A percentile compares a stretch with the other conserved stretches of the same genome.
Conservation (phyloP, 2,329 filamentous ascomycete genomes). For the Trichoderma atrobrunneum region DNA sequence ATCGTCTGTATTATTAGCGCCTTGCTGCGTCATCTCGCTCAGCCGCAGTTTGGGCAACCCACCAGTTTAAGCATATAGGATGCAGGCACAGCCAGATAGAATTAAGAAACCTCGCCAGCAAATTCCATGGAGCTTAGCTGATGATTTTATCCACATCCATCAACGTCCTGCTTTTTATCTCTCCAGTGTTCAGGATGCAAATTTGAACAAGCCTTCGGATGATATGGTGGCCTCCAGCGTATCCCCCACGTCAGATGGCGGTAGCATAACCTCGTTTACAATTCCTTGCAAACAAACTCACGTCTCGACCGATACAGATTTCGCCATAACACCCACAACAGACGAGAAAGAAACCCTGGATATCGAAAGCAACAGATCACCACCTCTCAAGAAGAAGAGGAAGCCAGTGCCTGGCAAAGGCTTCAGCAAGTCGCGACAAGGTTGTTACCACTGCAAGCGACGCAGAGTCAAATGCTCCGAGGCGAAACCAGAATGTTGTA, state of each 20-base stretch:
- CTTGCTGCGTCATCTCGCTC: neutral
- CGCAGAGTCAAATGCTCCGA: constrained; percentile 48
- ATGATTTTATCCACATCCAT: neutral
- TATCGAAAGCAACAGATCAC: neutral
- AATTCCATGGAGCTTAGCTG: neutral
- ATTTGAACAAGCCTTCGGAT: neutral
- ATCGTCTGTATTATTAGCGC: neutral
- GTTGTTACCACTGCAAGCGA: constrained; percentile 34
- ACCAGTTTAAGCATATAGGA: neutral
- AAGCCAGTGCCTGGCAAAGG: constrained; percentile 35
- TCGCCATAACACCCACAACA: neutral
- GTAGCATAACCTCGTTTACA: neutral
- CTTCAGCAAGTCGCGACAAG: constrained; percentile 22
- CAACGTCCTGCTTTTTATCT: neutral
- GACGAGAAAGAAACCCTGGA: neutral
- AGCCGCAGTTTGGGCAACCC: neutral
- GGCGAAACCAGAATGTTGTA: constrained; percentile 33
- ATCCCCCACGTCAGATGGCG: neutral
- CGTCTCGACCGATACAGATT: neutral
- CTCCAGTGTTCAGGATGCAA: neutral
- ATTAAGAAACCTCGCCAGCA: neutral
- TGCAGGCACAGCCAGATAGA: neutral
- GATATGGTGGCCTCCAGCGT: neutral
- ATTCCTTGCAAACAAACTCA: neutral
- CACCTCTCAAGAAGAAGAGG: neutral